phyloP scores from a whole-genome alignment of 495 filamentous ascomycete species.

The Sabuloglossum arenarium region DNA sequence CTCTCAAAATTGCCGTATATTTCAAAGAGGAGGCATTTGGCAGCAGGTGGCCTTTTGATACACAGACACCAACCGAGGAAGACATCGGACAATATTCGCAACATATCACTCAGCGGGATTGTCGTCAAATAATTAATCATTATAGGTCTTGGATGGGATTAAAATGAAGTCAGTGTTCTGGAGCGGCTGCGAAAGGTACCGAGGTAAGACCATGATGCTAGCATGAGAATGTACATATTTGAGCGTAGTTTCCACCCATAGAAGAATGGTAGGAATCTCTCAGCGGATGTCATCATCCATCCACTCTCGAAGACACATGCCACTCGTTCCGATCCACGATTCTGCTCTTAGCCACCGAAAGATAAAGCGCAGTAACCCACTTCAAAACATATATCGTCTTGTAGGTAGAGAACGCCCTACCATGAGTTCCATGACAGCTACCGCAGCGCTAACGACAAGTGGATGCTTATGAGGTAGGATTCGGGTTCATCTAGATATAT shows the following conservation, averaged over 20 bases:
- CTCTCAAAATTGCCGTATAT: no score
- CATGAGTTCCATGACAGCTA: background rate
- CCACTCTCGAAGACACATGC: background rate
- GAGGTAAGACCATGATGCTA: background rate
- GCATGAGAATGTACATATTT: background rate
- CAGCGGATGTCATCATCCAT: background rate
- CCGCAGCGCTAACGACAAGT: background rate
- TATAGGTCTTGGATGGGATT: background rate
- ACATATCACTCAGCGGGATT: no score
- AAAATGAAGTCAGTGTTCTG: background rate
- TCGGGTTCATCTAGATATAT: conserved; percentile 35
- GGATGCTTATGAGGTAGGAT: conserved; percentile 28
- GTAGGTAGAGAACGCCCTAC: background rate
- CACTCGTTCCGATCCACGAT: background rate
- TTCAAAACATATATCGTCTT: background rate
- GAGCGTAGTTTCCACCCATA: background rate
- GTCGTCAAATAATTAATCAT: no score
- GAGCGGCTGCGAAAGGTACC: background rate
- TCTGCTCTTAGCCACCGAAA: background rate
- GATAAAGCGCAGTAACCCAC: background rate
- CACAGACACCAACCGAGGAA: no score
- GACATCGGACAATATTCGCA: no score
- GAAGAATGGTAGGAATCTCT: background rate
- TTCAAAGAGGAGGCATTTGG: no score
- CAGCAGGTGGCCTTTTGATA: no score